A percentile compares a stretch with the other conserved stretches of the same genome.
phyloP scores from a whole-genome alignment of 1,284 basidiomycete genomes.

The Moesziomyces sp. region DNA sequence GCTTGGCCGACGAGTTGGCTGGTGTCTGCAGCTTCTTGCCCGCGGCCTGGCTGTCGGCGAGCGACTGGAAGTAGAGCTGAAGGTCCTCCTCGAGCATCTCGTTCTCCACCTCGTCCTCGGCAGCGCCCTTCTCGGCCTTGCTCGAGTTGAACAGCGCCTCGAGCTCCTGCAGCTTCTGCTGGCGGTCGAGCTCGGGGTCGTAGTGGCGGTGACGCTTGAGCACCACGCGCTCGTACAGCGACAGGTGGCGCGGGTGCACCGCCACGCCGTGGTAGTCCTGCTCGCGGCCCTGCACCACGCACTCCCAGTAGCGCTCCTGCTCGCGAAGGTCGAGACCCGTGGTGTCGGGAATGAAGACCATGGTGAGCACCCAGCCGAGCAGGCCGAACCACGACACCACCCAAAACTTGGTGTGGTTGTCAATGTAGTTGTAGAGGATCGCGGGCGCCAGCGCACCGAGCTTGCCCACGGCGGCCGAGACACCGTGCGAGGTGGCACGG shows the following conservation, averaged over 20 bases:
- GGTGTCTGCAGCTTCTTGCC: slow-evolving; percentile 38
- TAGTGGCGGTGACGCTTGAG: slow-evolving; percentile 71
- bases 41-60: slow-evolving; percentile 42
- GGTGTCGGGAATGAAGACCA: slow-evolving; percentile 71
- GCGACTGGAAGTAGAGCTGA: slow-evolving; percentile 54
- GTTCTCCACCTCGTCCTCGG: slow-evolving; percentile 17
- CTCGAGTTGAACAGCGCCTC: slow-evolving; percentile 68
- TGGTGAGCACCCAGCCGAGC: slow-evolving; percentile 70
- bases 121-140: slow-evolving; percentile 35
- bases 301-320: slow-evolving; percentile 73
- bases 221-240: slow-evolving; percentile 70
- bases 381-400: slow-evolving; percentile 73
- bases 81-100: slow-evolving; percentile 55
- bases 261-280: slow-evolving; percentile 73
- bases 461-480: slow-evolving; percentile 68
- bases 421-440: slow-evolving; percentile 69
- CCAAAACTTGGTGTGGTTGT: slow-evolving; percentile 71
- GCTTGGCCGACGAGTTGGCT: slow-evolving; percentile 5
- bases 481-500: slow-evolving; percentile 68
- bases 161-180: slow-evolving; percentile 71
- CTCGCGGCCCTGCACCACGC: slow-evolving; percentile 70
- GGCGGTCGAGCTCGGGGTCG: slow-evolving; percentile 71
- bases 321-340: slow-evolving; percentile 73
- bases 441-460: slow-evolving; percentile 68
- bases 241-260: slow-evolving; percentile 72